These are phyloP conservation scores for Ophiostoma ulmi DNA, from an alignment of 2,329 filamentous ascomycete genomes.

Conservation along the genomic window DNA sequence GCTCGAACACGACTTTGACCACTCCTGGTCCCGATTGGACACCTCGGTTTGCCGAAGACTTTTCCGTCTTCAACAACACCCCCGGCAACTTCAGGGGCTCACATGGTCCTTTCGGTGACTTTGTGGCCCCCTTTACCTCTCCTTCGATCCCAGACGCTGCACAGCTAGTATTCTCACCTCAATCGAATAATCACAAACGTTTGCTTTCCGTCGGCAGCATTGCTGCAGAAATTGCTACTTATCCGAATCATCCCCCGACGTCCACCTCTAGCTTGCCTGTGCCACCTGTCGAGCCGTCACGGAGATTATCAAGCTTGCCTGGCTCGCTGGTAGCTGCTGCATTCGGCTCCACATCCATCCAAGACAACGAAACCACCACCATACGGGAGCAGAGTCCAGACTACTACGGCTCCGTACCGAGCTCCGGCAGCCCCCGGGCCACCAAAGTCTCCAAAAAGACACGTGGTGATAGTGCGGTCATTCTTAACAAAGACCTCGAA, in stretches of 20 bases:
- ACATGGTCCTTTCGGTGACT: slow-evolving; percentile 44
- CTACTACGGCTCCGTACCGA: slow-evolving; percentile 27
- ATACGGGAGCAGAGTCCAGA: slow-evolving; percentile 8
- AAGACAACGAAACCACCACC: slow-evolving; percentile 14
- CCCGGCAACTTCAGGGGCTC: slow-evolving; percentile 52
- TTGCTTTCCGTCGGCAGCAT: slow-evolving; percentile 48
- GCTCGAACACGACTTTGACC: slow-evolving; percentile 26
- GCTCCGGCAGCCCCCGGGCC: slow-evolving; percentile 30
- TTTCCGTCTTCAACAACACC: slow-evolving; percentile 59
- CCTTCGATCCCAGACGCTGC: slow-evolving; percentile 22
- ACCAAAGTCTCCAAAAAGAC: slow-evolving; percentile 41
- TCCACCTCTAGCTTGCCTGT: slow-evolving; percentile 49
- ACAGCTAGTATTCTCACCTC: slow-evolving; percentile 22
- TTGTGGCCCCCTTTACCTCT: slow-evolving; percentile 36
- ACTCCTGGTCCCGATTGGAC: slow-evolving; percentile 44
- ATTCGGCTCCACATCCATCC: slow-evolving; percentile 27
- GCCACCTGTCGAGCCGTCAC: slow-evolving; percentile 56
- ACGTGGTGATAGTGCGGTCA: slow-evolving; percentile 38
- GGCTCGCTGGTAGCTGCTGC: slow-evolving; percentile 37
- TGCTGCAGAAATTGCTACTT: slow-evolving; percentile 45
- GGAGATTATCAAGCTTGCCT: slow-evolving; percentile 55
- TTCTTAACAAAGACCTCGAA: neutral
- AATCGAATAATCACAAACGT: slow-evolving; percentile 37
- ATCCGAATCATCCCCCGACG: slow-evolving; percentile 32
- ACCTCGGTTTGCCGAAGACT: slow-evolving; percentile 59